These are phyloP conservation scores for Aleurites moluccanus DNA, from an alignment of 441 rosid genomes.

Conservation along the genomic window DNA sequence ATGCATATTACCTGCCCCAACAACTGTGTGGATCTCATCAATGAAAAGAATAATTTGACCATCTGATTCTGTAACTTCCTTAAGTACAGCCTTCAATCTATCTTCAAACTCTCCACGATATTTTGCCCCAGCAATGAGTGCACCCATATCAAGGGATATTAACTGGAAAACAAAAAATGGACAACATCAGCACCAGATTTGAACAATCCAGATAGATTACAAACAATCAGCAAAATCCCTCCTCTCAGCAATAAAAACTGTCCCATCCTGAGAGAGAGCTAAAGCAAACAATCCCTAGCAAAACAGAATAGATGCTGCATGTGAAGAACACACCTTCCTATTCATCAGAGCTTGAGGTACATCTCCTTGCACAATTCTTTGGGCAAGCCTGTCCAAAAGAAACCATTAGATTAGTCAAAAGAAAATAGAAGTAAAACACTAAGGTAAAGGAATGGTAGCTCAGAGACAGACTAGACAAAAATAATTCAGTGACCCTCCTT, in stretches of 20 bases:
- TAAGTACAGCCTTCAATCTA: slow-evolving; percentile 91
- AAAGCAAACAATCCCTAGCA: neutral
- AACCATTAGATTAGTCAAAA: slow-evolving; percentile 3
- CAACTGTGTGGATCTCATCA: slow-evolving; percentile 96
- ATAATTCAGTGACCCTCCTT: neutral
- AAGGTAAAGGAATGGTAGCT: neutral
- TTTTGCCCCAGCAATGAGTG: slow-evolving; percentile 97
- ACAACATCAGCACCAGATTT: neutral
- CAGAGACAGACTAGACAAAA: slow-evolving; percentile 7
- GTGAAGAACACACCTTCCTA: slow-evolving; percentile 59
- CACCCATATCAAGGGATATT: slow-evolving; percentile 97
- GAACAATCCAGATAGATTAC: neutral
- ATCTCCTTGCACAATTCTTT: slow-evolving; percentile 96
- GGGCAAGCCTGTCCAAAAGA: slow-evolving; percentile 78
- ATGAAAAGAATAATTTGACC: slow-evolving; percentile 86
- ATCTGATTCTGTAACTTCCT: slow-evolving; percentile 90
- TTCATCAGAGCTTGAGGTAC: slow-evolving; percentile 99
- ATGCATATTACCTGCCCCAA: slow-evolving; percentile 77
- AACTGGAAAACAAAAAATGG: slow-evolving; percentile 42
- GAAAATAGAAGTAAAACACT: neutral
- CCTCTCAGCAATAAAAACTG: neutral
- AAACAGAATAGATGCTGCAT: neutral
- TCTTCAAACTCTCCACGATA: slow-evolving; percentile 97
- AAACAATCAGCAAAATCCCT: neutral
- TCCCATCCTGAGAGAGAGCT: neutral